Evolutionary conservation across 2,329 filamentous ascomycete genomes (phyloP).

Genomic region (Alternaria metachromatica): DNA sequence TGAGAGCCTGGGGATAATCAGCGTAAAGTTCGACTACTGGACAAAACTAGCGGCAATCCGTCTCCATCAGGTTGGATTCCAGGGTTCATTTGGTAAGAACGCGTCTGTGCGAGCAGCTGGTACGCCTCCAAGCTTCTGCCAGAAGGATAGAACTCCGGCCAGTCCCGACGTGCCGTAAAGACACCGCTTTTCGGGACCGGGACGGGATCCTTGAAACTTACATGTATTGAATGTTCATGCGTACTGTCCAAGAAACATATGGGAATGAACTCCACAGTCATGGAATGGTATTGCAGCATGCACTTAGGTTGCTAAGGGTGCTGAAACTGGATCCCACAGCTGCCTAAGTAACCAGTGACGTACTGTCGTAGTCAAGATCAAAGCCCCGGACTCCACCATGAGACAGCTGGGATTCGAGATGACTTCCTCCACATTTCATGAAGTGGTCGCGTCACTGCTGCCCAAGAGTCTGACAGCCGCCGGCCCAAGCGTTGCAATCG

Average conservation of each 20-base stretch:
- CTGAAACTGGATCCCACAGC: neutral
- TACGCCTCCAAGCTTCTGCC: conserved; percentile 10
- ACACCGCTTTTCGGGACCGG: conserved; percentile 17
- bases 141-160: conserved; percentile 17
- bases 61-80: conserved; percentile 16
- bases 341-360: neutral
- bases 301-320: neutral
- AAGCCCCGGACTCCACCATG: neutral
- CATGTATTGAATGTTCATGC: neutral
- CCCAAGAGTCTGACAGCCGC: neutral
- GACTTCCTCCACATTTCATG: conserved; percentile 3
- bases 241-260: neutral
- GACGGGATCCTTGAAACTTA: neutral
- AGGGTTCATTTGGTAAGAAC: conserved; percentile 6
- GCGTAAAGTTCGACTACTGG: conserved; percentile 9
- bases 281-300: neutral
- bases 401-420: neutral
- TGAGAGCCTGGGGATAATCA: conserved; percentile 15
- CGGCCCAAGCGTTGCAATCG: neutral
- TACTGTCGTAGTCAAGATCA: neutral
- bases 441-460: neutral
- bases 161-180: conserved; percentile 18
- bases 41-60: conserved; percentile 1
- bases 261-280: neutral
- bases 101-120: conserved; percentile 8